A percentile compares a stretch with the other conserved stretches of the same genome.
These are phyloP conservation scores for Dryadomyces quercus-mongolicae DNA, from an alignment of 2,329 filamentous ascomycete genomes.

Conservation along the genomic window DNA sequence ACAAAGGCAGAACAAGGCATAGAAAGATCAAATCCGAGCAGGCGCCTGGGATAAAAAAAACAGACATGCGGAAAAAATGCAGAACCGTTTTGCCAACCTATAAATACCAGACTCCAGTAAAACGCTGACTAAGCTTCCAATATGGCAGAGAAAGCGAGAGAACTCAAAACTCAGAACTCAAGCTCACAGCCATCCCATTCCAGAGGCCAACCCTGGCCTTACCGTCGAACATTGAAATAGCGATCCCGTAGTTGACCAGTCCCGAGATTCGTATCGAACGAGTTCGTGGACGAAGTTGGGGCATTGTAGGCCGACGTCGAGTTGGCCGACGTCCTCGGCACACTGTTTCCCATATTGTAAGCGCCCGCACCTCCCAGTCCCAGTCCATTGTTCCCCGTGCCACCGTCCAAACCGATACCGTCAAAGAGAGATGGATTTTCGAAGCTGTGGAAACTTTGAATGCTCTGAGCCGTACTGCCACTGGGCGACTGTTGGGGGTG, in stretches of 20 bases:
- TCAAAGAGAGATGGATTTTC: slow-evolving; percentile 14
- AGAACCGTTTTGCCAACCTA: too few relatives aligned
- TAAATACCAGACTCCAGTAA: too few relatives aligned
- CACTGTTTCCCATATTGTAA: slow-evolving; percentile 16
- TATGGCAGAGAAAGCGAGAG: neutral
- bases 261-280: slow-evolving; percentile 16
- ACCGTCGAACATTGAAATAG: slow-evolving; percentile 13
- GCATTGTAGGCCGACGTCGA: slow-evolving; percentile 5
- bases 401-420: slow-evolving; percentile 18
- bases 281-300: slow-evolving; percentile 10
- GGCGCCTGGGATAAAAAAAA: too few relatives aligned
- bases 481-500: slow-evolving; percentile 10
- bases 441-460: slow-evolving; percentile 14
- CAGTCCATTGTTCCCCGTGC: slow-evolving; percentile 14
- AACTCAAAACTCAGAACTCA: neutral
- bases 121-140: neutral
- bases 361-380: slow-evolving; percentile 11
- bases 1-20: neutral
- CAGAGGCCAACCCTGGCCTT: neutral
- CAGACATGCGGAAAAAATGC: too few relatives aligned
- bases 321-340: slow-evolving; percentile 15
- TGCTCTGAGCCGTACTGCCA: slow-evolving; percentile 6
- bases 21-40: neutral
- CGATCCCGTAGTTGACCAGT: slow-evolving; percentile 7
- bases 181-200: neutral